phyloP scores from a whole-genome alignment of 169 alveolate genomes.

The Plasmodium knowlesi region DNA sequence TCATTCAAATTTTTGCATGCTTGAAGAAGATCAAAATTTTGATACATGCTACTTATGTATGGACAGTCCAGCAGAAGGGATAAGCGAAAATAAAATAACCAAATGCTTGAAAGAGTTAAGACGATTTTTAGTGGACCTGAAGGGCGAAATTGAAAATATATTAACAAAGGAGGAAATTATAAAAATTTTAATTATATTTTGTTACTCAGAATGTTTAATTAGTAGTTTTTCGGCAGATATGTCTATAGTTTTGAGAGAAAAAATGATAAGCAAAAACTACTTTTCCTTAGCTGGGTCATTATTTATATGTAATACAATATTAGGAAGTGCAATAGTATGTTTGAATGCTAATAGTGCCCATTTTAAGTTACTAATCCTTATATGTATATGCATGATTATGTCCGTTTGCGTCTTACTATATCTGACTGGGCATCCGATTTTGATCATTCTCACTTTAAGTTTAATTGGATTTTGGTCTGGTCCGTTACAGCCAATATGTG shows the following conservation, averaged over 20 bases:
- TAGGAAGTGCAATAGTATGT: slow-evolving; percentile 40
- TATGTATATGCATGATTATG: slow-evolving; percentile 42
- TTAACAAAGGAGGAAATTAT: slow-evolving; percentile 14
- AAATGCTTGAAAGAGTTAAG: slow-evolving; percentile 5
- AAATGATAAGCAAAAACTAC: slow-evolving; percentile 14
- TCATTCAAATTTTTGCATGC: not conserved
- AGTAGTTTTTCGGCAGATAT: slow-evolving; percentile 66
- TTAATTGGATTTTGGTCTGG: slow-evolving; percentile 56
- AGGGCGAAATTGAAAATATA: slow-evolving; percentile 25
- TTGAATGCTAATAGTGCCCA: slow-evolving; percentile 25
- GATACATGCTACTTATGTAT: not conserved
- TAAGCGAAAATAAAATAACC: not conserved
- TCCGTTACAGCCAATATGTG: slow-evolving; percentile 53
- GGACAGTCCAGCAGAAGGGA: not conserved
- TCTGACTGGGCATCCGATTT: slow-evolving; percentile 11
- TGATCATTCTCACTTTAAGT: slow-evolving; percentile 14
- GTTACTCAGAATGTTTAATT: slow-evolving; percentile 55
- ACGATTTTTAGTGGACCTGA: slow-evolving; percentile 20
- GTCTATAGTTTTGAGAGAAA: slow-evolving; percentile 46
- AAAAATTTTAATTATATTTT: slow-evolving; percentile 37
- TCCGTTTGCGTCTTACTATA: slow-evolving; percentile 14
- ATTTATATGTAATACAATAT: slow-evolving; percentile 18
- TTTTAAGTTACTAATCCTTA: slow-evolving; percentile 20
- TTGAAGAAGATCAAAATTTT: not conserved
- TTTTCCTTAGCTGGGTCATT: slow-evolving; percentile 30